Evolutionary conservation across 1,139 yeast species (phyloP), one percentile per base, ranked within the genome.

Genomic region (Protomyces gravidus): DNA sequence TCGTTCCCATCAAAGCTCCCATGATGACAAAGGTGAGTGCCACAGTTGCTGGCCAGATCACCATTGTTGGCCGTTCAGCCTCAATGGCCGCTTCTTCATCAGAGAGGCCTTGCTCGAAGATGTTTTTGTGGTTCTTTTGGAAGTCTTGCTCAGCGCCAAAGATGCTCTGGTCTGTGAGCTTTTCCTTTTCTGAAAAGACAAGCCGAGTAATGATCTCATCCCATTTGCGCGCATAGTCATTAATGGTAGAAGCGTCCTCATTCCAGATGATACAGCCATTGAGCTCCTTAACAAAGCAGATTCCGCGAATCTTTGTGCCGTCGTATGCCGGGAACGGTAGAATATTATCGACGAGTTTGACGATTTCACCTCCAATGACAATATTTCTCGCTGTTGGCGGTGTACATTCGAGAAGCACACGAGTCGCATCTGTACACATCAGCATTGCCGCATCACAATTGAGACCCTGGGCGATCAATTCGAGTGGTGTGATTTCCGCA

Each of bases 191-290:
- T 3, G 58, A 45, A 28, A 33, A 53, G 19, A 53, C 58, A 19
- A 53, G 28, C 32, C 36, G 32, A 4, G 51, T 46, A 27, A 53
- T 53, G 27, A 60, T 47, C 40, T 55, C 55, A 7, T 51, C 50
- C 58, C 58, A 53, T 26, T 53, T 19, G 1, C 51, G 51, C 26
- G 58, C 58, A 33, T 53, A 53, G 19, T 53, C 58, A 17, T 28
- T 46, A n/a, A 53, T 19, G 17, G 45, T 53, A 2, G 58, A 32
- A 17, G 62, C 63, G 30, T 58, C 62, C 32, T 63, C 64, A 13
- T 63, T 45, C 65, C 65, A 63, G 50, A 63, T 58, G 21, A 63
- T 40, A 2, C 62, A 50, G 23, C 62, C 60, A 19, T 51, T 56
- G n/a, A 62, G 62, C 4, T 55, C 61, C 30, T 62, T 45, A 23